These are phyloP conservation scores for Aspergillus carlsbadensis DNA, from an alignment of 495 filamentous ascomycete species.

Conservation along the genomic window DNA sequence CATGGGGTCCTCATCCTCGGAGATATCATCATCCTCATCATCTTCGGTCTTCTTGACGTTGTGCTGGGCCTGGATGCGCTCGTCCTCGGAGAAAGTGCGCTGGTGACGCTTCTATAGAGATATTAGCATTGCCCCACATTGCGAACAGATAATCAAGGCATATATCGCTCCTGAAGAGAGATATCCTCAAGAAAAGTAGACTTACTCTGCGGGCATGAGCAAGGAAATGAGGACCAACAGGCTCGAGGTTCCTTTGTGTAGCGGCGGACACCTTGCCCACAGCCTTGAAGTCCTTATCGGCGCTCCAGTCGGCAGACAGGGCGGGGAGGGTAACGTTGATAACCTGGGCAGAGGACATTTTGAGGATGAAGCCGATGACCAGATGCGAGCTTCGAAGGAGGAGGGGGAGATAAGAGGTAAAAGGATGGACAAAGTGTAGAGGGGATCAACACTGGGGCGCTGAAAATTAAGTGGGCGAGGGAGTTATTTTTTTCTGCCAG, in stretches of 20 bases:
- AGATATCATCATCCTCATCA: conserved; percentile 84
- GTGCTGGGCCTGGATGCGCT: conserved; percentile 91
- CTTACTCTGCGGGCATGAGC: conserved; percentile 89
- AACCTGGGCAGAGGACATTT: conserved; percentile 48
- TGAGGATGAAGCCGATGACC: conserved; percentile 15
- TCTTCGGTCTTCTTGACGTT: conserved; percentile 95
- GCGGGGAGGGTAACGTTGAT: conserved; percentile 64
- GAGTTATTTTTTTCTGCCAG: conserved; percentile 41
- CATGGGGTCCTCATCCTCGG: conserved; percentile 86
- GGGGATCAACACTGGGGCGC: conserved; percentile 6
- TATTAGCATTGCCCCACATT: conserved; percentile 21
- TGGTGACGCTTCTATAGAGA: conserved; percentile 73
- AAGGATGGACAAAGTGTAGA: conserved; percentile 13
- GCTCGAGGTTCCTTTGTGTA: conserved; percentile 83
- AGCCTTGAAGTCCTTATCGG: conserved; percentile 88
- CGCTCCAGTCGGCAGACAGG: conserved; percentile 78
- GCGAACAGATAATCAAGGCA: no score
- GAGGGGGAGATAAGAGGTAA: conserved; percentile 16
- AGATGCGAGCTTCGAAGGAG: conserved; percentile 4
- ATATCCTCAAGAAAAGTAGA: neutral
- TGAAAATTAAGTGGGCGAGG: conserved; percentile 17
- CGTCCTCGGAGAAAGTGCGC: conserved; percentile 98
- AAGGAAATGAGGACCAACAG: conserved; percentile 95
- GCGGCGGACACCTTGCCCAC: conserved; percentile 66
- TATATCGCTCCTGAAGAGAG: neutral